Evolutionary conservation across 2,329 filamentous ascomycete species (phyloP), one percentile per base, ranked within the genome.

Genomic region (Phoma sp.): DNA sequence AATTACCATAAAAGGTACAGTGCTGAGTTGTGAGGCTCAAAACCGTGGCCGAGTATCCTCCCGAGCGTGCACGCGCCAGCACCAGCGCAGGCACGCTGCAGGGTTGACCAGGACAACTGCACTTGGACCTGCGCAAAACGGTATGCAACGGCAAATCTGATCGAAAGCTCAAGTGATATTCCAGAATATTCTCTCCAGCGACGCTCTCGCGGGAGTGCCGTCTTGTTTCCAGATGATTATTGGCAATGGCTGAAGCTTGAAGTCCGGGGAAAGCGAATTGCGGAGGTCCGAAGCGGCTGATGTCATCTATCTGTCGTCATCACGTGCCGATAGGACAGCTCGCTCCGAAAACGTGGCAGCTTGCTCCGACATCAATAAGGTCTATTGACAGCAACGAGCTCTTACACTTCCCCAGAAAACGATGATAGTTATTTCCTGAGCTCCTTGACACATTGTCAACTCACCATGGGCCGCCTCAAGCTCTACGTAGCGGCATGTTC

Each of bases 401-500:
- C 40, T 38, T 42, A 38, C 53, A 47, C 46, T 18, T 25, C 9
- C 10, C n/a, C n/a, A 2, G 5, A 59, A 56, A 64, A 64, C 61
- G 56, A 59, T 53, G 40, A 38, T 37, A 48, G 21, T 6, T 42
- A 36, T 26, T 38, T 33, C 10, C 33, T 65, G 57, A 60, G 32
- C 33, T 39, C 39, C 17, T 33, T 25, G 39, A 57, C 42, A 42
- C 26, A 26, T 26, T 45, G 43, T 46, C 30, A 57, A 34, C 51
- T 42, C 63, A 61, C 47, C 42, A 75, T 74, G 71, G 59, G 69
- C 48, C 66, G 71, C 47, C 61, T 74, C 26, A 62, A 72, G 56
- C 57, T 73, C 42, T 75, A 74, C 51, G 66, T 74, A 47, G 63
- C 68, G 60, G 72, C 74, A 72, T 34, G 50, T 25, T 29, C 12